Conservation (phyloP, 441 rosid genomes). For the Pelargonium hybrid region DNA sequence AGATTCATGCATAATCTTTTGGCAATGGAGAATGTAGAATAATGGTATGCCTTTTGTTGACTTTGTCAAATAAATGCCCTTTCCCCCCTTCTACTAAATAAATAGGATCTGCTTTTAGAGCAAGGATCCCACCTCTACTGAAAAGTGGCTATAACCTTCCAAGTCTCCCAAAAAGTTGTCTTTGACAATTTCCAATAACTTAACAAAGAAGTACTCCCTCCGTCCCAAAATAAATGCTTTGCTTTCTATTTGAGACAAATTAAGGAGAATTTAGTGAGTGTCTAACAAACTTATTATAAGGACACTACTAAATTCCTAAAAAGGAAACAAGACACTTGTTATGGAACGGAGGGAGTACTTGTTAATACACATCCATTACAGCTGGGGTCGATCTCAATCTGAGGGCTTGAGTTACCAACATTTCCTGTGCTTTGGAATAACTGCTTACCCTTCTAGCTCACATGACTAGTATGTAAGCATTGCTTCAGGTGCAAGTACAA, state of each 20-base stretch:
- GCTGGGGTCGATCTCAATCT: background rate
- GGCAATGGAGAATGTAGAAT: background rate
- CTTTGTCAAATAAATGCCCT: background rate
- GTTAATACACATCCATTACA: background rate
- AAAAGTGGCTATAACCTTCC: background rate
- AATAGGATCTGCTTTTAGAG: background rate
- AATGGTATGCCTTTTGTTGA: background rate
- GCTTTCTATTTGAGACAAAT: no score
- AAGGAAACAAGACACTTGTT: no score
- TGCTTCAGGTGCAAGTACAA: no score
- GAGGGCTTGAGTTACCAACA: background rate
- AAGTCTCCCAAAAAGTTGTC: background rate
- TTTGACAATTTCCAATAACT: background rate
- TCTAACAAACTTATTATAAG: no score
- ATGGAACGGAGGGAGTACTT: no score
- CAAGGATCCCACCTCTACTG: background rate
- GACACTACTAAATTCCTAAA: no score
- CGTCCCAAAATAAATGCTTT: no score
- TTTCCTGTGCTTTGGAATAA: background rate
- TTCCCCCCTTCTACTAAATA: background rate
- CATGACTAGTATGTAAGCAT: no score
- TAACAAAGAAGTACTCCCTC: no score
- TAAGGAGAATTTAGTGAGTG: no score
- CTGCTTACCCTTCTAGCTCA: no score
- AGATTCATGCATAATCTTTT: no score